Evolutionary conservation across 306 rosid genomes (phyloP), one percentile per base, ranked within the genome.

Genomic region (Aeschynomene evenia): DNA sequence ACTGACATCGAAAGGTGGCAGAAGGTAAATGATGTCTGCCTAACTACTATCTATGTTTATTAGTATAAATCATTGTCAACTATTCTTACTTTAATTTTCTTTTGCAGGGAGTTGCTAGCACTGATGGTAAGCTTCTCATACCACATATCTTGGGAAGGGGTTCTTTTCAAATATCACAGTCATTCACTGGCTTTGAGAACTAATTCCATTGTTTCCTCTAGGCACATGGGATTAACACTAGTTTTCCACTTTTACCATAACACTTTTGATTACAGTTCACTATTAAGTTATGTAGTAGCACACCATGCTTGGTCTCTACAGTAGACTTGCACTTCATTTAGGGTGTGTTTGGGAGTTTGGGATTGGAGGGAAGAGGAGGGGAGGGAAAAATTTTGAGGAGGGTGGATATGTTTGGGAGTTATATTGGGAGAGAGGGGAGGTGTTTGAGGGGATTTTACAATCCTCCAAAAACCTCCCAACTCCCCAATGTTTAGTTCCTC

Each of bases 1-100:
- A 91, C 96, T 58, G 99, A 94, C 66, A 85, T 95, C 68, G 99
- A 94, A 82, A 77, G 99, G 77, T 87, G 99, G 99, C 99, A 95
- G 85, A 95, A 95, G 96, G 99, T 95, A 81, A 54, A 21, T 7
- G n/a, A 60, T 42, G 16, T 24, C 33, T n/a, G 70, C 53, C 45
- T 50, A 23, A n/a, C 49, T 63, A 56, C 58, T 29, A 29, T 11
- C 15, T 51, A 9, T 59, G 13, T 56, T 55, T 61, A 15, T 50
- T 22, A 33, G 33, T 34, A 14, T 37, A 10, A n/a, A 16, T 42
- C 51, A 34, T 45, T 72, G 51, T 45, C 31, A 34, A n/a, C 58
- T 28, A 22, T 28, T 68, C 79, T 83, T 33, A 63, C 69, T 42
- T 48, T 21, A 9, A 63, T 52, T 63, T 70, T 56, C 71, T 59